Conservation (phyloP, 768 basidiomycete species). For the Trametes cinnabarina region DNA sequence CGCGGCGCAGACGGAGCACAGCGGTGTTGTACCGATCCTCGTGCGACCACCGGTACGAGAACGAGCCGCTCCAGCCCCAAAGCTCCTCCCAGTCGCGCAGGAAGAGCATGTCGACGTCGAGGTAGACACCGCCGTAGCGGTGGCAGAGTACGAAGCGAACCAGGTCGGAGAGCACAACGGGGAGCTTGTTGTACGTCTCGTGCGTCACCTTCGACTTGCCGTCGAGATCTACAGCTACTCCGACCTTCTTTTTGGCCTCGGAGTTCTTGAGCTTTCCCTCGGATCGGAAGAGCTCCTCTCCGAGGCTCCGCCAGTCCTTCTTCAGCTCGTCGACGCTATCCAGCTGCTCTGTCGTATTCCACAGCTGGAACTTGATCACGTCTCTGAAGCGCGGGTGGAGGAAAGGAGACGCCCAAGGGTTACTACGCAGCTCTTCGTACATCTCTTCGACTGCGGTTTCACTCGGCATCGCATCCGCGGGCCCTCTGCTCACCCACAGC, state of each 20-base stretch:
- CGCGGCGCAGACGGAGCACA: constrained; percentile 90
- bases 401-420: constrained; percentile 95
- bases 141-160: constrained; percentile 97
- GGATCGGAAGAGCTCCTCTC: constrained; percentile 80
- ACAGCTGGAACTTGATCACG: constrained; percentile 90
- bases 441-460: constrained; percentile 79
- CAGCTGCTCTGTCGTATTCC: constrained; percentile 98
- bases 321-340: constrained; percentile 87
- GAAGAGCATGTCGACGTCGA: constrained; percentile 95
- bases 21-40: constrained; percentile 95
- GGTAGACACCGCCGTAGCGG: constrained; percentile 93
- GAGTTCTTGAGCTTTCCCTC: constrained; percentile 51
- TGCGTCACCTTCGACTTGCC: constrained; percentile 17
- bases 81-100: constrained; percentile 98
- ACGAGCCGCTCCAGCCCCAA: constrained; percentile 95
- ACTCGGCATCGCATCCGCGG: constrained; percentile 85
- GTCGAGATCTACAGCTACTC: constrained; percentile 23
- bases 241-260: constrained; percentile 30
- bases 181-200: constrained; percentile 77
- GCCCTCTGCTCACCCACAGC: constrained; percentile 99
- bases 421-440: constrained; percentile 75
- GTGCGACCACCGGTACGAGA: constrained; percentile 97
- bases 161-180: constrained; percentile 94
- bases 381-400: constrained; percentile 89
- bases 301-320: constrained; percentile 82